Conservation (phyloP, 768 basidiomycete species). For the Naganishia onofrii region DNA sequence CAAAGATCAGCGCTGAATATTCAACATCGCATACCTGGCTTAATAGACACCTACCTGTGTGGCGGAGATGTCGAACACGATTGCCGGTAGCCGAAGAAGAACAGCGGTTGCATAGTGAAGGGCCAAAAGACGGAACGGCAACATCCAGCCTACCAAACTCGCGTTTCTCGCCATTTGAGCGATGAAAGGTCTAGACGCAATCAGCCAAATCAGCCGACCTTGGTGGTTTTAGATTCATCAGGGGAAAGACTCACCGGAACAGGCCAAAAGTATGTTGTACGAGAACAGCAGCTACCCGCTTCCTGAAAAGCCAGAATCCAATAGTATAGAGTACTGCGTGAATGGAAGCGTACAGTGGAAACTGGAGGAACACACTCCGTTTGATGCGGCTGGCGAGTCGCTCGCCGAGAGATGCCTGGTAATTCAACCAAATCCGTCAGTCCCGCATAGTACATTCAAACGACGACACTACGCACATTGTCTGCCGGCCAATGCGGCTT, state of each 20-base stretch:
- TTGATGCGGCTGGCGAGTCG: constrained; percentile 16
- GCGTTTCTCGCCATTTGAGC: constrained; percentile 20
- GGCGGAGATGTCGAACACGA: constrained; percentile 42
- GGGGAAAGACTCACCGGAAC: not conserved
- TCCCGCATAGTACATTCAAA: not conserved
- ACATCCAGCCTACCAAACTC: not conserved
- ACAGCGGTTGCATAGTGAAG: constrained; percentile 24
- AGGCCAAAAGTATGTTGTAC: constrained; percentile 20
- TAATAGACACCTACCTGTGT: constrained; percentile 37
- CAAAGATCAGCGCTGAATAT: constrained; percentile 28
- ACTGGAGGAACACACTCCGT: constrained; percentile 18
- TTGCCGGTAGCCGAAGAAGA: constrained; percentile 29
- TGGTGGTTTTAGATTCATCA: not conserved
- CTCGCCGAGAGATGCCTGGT: constrained; percentile 1
- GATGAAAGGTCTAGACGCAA: constrained; percentile 23
- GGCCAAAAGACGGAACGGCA: constrained; percentile 18
- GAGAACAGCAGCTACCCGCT: not conserved
- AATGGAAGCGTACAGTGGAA: constrained; percentile 6
- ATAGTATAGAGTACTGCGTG: constrained; percentile 13
- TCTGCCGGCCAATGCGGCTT: constrained; percentile 26
- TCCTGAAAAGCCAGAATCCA: constrained; percentile 1
- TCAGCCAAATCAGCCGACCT: not conserved
- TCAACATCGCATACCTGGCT: not conserved
- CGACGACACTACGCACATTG: constrained; percentile 14
- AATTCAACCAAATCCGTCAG: not conserved